phyloP scores from a whole-genome alignment of 1,284 basidiomycete species.

The Apiotrichum veenhuisii region DNA sequence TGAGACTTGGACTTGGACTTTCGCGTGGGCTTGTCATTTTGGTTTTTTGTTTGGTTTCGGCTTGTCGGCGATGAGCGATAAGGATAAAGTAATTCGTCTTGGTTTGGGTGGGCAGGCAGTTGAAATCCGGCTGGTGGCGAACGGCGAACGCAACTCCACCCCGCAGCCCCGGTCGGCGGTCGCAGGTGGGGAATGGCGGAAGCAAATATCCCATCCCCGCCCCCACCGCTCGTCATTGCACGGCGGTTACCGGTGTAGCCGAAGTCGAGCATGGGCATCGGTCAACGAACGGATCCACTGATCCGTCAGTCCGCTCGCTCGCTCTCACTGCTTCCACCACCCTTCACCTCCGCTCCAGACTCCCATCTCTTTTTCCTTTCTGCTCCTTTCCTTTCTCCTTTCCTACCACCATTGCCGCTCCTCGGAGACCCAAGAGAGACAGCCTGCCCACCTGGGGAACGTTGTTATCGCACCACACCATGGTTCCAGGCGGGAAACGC shows the following conservation, averaged over 20 bases:
- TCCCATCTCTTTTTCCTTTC: not conserved
- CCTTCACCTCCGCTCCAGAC: not conserved
- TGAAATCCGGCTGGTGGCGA: no score
- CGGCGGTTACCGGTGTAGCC: not conserved
- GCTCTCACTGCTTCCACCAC: not conserved
- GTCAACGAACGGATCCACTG: no score
- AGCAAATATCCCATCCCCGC: not conserved
- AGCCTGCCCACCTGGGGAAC: conserved; percentile 16
- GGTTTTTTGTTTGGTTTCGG: not conserved
- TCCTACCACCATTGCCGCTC: not conserved
- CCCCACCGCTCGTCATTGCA: no score
- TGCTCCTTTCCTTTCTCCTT: not conserved
- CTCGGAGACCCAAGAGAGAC: not conserved
- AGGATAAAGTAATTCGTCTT: no score
- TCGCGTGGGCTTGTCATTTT: not conserved
- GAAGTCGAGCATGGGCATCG: no score
- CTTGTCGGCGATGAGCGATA: conserved; percentile 1
- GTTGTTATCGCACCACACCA: conserved; percentile 13
- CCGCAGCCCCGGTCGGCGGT: not conserved
- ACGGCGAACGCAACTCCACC: no score
- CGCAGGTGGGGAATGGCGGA: not conserved
- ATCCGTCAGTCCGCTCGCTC: not conserved
- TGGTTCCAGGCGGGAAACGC: conserved; percentile 2
- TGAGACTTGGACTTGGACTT: not conserved
- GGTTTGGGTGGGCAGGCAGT: no score